phyloP scores from a whole-genome alignment of 2,329 filamentous ascomycete species.

The Lasiodiplodia theobromae region DNA sequence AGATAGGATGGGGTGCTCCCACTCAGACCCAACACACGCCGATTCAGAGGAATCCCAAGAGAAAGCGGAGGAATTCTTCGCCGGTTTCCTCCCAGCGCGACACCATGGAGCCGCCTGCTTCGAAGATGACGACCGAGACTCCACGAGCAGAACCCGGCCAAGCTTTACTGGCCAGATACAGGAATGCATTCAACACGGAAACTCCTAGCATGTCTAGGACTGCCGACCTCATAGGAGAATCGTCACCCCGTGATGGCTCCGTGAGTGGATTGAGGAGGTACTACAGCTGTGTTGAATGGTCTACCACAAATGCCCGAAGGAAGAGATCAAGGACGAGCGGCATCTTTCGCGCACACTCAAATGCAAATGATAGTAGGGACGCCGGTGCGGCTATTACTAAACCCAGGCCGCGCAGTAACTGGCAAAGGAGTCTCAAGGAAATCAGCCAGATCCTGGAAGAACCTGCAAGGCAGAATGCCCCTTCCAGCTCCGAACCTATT shows the following conservation, averaged over 20 bases:
- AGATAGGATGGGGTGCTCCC: constrained; percentile 62
- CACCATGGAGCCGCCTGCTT: constrained; percentile 35
- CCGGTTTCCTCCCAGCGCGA: constrained; percentile 51
- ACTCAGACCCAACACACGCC: constrained; percentile 40
- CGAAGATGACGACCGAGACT: constrained; percentile 39
- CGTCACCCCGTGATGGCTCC: constrained; percentile 56
- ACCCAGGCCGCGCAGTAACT: constrained; percentile 37
- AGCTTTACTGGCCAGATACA: constrained; percentile 53
- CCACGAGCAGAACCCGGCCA: constrained; percentile 56
- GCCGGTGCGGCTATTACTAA: background rate
- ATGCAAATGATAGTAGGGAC: constrained; percentile 9
- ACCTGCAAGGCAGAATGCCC: constrained; percentile 39
- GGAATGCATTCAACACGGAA: constrained; percentile 46
- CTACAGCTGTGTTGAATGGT: constrained; percentile 60
- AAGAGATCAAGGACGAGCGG: constrained; percentile 51
- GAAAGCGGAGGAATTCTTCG: constrained; percentile 57
- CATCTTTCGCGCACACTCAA: constrained; percentile 41
- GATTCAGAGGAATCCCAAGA: constrained; percentile 46
- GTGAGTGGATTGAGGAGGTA: constrained; percentile 56
- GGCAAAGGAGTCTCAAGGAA: constrained; percentile 48
- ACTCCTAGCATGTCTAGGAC: constrained; percentile 48
- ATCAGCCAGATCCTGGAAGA: constrained; percentile 54
- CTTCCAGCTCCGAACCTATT: constrained; percentile 57
- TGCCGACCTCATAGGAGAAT: constrained; percentile 53
- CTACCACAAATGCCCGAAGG: constrained; percentile 42